Evolutionary conservation across 1,139 yeast genomes (phyloP).

Genomic region (Nematodospora anomalae): DNA sequence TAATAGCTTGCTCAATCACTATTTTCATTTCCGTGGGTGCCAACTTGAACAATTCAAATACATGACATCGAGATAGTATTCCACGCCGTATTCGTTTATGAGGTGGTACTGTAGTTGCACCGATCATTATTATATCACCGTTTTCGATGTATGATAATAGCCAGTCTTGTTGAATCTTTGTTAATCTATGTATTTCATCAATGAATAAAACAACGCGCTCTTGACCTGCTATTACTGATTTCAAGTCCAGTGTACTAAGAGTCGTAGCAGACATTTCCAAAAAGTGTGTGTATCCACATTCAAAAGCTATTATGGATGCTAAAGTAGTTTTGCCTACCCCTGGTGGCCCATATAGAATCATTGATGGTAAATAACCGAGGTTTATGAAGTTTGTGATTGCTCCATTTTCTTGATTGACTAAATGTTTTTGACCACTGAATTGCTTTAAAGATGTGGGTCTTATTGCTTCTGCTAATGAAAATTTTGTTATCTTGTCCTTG

Average conservation of each 20-base stretch:
- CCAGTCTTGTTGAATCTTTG: slow-evolving; percentile 44
- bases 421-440: slow-evolving; percentile 42
- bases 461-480: slow-evolving; percentile 11
- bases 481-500: background rate
- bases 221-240: slow-evolving; percentile 26
- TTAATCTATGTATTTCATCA: slow-evolving; percentile 46
- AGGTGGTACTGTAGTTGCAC: slow-evolving; percentile 45
- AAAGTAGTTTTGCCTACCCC: slow-evolving; percentile 50
- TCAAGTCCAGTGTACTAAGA: slow-evolving; percentile 31
- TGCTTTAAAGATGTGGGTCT: slow-evolving; percentile 27
- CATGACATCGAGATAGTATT: slow-evolving; percentile 42
- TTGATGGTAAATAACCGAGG: slow-evolving; percentile 44
- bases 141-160: slow-evolving; percentile 41
- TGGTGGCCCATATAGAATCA: slow-evolving; percentile 47
- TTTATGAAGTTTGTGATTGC: slow-evolving; percentile 32
- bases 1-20: slow-evolving; percentile 28
- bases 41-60: slow-evolving; percentile 29
- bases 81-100: slow-evolving; percentile 35
- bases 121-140: slow-evolving; percentile 43
- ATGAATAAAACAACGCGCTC: slow-evolving; percentile 37
- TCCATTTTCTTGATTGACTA: slow-evolving; percentile 29
- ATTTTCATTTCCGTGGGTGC: slow-evolving; percentile 18
- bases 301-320: slow-evolving; percentile 38
- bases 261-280: slow-evolving; percentile 45
- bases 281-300: slow-evolving; percentile 33